These are phyloP conservation scores for Teratosphaeriaceae sp. DNA, from an alignment of 2,329 filamentous ascomycete genomes.

Conservation along the genomic window DNA sequence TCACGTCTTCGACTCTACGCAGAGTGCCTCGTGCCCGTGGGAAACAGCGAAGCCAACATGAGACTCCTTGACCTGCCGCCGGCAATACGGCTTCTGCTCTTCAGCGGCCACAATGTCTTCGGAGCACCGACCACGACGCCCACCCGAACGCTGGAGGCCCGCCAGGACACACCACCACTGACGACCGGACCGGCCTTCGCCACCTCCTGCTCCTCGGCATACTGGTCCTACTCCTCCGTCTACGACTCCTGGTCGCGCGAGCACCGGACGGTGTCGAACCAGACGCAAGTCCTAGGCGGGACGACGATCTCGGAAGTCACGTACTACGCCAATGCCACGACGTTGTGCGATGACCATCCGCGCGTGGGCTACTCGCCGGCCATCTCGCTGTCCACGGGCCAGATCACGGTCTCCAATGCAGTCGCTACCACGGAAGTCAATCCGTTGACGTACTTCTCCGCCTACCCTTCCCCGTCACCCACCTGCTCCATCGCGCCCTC, in stretches of 20 bases:
- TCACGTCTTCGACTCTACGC: no score
- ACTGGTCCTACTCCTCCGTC: constrained; percentile 1
- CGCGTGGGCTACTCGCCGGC: constrained; percentile 22
- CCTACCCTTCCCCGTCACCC: constrained; percentile 16
- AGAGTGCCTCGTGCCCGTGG: no score
- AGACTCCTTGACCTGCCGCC: constrained; percentile 2
- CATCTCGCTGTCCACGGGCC: constrained; percentile 13
- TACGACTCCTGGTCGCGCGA: neutral
- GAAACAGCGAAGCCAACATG: no score
- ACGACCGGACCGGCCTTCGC: constrained; percentile 4
- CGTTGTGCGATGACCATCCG: constrained; percentile 25
- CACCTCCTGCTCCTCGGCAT: constrained; percentile 2
- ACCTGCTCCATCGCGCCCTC: constrained; percentile 19
- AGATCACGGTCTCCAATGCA: constrained; percentile 9
- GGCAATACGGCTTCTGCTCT: constrained; percentile 2
- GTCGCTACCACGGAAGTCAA: constrained; percentile 10
- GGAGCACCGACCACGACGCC: neutral
- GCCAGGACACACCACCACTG: neutral
- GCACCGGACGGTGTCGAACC: neutral
- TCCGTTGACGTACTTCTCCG: constrained; percentile 6
- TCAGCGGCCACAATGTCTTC: constrained; percentile 1
- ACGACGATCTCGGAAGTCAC: constrained; percentile 13
- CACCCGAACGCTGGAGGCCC: neutral
- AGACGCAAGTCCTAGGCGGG: constrained; percentile 13
- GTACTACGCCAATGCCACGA: constrained; percentile 24